A percentile compares a stretch with the other conserved stretches of the same genome.
Evolutionary conservation across 768 basidiomycete genomes (phyloP).

Genomic region (Rhizopogon vulgaris): DNA sequence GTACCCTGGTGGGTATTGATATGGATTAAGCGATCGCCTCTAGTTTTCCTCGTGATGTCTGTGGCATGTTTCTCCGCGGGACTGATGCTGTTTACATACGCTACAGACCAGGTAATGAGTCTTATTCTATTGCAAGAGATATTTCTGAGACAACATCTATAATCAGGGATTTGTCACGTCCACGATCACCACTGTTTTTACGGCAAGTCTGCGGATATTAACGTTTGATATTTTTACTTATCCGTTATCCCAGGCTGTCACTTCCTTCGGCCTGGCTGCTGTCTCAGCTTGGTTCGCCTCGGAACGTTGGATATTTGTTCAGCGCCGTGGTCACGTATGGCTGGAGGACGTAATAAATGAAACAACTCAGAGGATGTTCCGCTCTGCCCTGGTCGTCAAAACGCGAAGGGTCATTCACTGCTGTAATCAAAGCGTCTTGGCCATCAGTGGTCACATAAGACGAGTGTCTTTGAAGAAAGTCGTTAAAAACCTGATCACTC

Average conservation of each 20-base stretch:
- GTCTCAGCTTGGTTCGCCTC: slow-evolving; percentile 51
- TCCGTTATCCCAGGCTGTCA: slow-evolving; percentile 22
- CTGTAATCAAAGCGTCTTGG: slow-evolving; percentile 16
- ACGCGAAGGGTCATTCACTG: slow-evolving; percentile 9
- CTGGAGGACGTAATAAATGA: slow-evolving; percentile 39
- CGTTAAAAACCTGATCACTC: neutral
- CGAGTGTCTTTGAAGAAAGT: slow-evolving; percentile 10
- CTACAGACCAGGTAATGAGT: slow-evolving; percentile 54
- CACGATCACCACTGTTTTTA: slow-evolving; percentile 71
- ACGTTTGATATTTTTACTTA: slow-evolving; percentile 7
- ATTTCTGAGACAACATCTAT: slow-evolving; percentile 1
- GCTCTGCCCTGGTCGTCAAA: slow-evolving; percentile 18
- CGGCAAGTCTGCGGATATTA: slow-evolving; percentile 24
- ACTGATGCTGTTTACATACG: slow-evolving; percentile 70
- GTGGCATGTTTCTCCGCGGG: slow-evolving; percentile 80
- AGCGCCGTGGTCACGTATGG: slow-evolving; percentile 47
- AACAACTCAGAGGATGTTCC: slow-evolving; percentile 18
- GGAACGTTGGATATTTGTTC: slow-evolving; percentile 42
- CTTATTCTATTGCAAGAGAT: slow-evolving; percentile 10
- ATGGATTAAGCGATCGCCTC: slow-evolving; percentile 81
- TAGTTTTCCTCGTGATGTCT: slow-evolving; percentile 79
- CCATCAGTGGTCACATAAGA: slow-evolving; percentile 16
- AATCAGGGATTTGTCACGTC: slow-evolving; percentile 53
- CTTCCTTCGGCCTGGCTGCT: slow-evolving; percentile 39
- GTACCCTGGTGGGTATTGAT: slow-evolving; percentile 61